Evolutionary conservation across 495 filamentous ascomycete genomes (phyloP), one percentile per base, ranked within the genome.

Genomic region (Amphirosellinia nigrospora): DNA sequence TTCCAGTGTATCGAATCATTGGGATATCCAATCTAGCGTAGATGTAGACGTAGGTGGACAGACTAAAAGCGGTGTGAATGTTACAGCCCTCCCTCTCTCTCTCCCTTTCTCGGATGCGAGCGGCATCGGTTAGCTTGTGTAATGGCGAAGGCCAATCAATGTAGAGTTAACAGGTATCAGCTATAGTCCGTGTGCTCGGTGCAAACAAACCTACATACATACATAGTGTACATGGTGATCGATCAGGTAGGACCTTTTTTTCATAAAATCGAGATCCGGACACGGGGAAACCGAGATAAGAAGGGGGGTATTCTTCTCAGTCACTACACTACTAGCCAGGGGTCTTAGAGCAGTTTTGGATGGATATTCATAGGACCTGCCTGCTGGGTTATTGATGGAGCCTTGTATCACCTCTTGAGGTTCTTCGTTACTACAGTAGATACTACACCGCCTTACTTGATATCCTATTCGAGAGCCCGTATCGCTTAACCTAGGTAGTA

Each of bases 391-490:
- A 36, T 36, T 36, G 34, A 36, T 48, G 48, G 23, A 52, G 23
- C 48, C 21, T 52, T 52, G 10, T 52, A 23, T 23, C 48, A 23
- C 48, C 10, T 43, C 39, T 43, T 2, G 5, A 7, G 21, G 46
- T 2, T 10, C 23, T 52, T 52, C 21, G 1, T 52, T 15, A n/a
- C n/a, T n/a, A n/a, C n/a, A n/a, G n/a, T n/a, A n/a, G 10, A 52
- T 52, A 11, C 21, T 26, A 11, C 48, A 52, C 48, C 48, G 48
- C 48, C 48, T 23, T 52, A 23, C 0, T 0, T 53, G 13, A 48
- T 41, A 48, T 48, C 50, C 50, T 53, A 28, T 52, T 52, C 48
- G 26, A 26, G 23, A 53, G n/a, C 50, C 50, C 50, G 26, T 53
- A 15, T 52, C 48, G 23, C 48, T 13, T 26, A 4, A 23, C n/a